Conservation (phyloP, 1,284 basidiomycete genomes). For the Violaceomyces palustris region DNA sequence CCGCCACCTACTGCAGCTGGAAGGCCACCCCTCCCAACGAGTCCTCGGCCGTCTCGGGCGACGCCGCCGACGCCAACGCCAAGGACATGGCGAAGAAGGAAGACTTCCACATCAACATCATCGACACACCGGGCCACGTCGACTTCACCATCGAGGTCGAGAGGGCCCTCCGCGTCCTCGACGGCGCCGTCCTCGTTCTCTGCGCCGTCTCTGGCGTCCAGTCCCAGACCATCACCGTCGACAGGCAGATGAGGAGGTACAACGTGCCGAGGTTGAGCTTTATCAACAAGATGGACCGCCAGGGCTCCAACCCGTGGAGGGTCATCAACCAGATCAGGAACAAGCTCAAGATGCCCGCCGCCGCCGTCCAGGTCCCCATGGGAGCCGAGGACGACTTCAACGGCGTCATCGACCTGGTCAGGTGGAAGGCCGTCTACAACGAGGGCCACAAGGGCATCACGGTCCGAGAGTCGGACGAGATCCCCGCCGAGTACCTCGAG, state of each 20-base stretch:
- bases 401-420: slow-evolving; percentile 88
- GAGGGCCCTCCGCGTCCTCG: slow-evolving; percentile 87
- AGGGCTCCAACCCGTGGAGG: slow-evolving; percentile 93
- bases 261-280: slow-evolving; percentile 90
- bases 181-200: slow-evolving; percentile 91
- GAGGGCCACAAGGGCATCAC: slow-evolving; percentile 85
- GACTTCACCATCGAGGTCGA: slow-evolving; percentile 99
- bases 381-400: slow-evolving; percentile 81
- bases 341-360: slow-evolving; percentile 87
- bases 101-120: slow-evolving; percentile 90
- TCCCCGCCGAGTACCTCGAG: slow-evolving; percentile 66
- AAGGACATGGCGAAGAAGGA: slow-evolving; percentile 57
- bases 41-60: slow-evolving; percentile 51
- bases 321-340: slow-evolving; percentile 86
- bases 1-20: slow-evolving; percentile 98
- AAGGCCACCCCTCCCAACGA: slow-evolving; percentile 60
- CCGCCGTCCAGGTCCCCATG: slow-evolving; percentile 94
- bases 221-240: slow-evolving; percentile 97
- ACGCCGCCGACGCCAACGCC: slow-evolving; percentile 31
- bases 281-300: slow-evolving; percentile 99
- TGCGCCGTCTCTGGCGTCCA: slow-evolving; percentile 97
- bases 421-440: slow-evolving; percentile 93
- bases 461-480: slow-evolving; percentile 80
- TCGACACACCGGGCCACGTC: slow-evolving; percentile 99
- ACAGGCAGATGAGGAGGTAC: slow-evolving; percentile 96